Conservation (phyloP, 805 yeast genomes). For the Cyberlindnera lachancei region DNA sequence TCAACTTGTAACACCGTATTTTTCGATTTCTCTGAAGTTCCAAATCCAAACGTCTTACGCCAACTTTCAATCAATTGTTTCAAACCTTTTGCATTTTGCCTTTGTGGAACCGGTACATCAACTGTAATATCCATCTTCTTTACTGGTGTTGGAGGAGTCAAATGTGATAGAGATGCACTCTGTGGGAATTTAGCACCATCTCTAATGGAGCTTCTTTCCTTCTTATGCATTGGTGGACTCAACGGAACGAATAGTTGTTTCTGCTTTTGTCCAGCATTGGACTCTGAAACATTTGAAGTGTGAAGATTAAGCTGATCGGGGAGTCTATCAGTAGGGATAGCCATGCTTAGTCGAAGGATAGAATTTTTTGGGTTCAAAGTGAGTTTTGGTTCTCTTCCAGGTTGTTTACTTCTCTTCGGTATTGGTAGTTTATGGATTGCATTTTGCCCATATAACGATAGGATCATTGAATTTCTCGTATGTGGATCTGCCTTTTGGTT, state of each 20-base stretch:
- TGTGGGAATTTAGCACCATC: slow-evolving; percentile 35
- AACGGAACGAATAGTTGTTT: slow-evolving; percentile 17
- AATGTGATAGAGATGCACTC: slow-evolving; percentile 33
- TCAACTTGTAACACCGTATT: slow-evolving; percentile 12
- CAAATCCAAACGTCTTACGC: slow-evolving; percentile 14
- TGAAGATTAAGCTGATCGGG: too few relatives aligned
- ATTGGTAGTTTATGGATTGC: slow-evolving; percentile 17
- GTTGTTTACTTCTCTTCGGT: slow-evolving; percentile 8
- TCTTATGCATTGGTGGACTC: slow-evolving; percentile 10
- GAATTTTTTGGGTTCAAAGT: slow-evolving; percentile 21
- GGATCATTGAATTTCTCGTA: slow-evolving; percentile 33
- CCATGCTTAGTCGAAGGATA: slow-evolving; percentile 14
- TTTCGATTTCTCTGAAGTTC: slow-evolving; percentile 8
- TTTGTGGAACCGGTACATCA: slow-evolving; percentile 22
- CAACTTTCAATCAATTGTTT: slow-evolving; percentile 16
- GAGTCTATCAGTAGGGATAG: slow-evolving; percentile 2
- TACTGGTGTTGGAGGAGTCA: slow-evolving; percentile 64
- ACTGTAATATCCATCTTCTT: slow-evolving; percentile 46
- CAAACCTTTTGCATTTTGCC: slow-evolving; percentile 16
- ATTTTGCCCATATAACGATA: slow-evolving; percentile 23
- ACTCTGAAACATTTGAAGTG: slow-evolving; percentile 2
- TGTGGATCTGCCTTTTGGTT: slow-evolving; percentile 31
- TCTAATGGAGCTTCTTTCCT: slow-evolving; percentile 15
- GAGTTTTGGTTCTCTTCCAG: slow-evolving; percentile 13
- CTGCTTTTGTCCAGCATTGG: slow-evolving; percentile 4